Conservation (phyloP, 2,329 filamentous ascomycete genomes). For the Cladosporium halotolerans region DNA sequence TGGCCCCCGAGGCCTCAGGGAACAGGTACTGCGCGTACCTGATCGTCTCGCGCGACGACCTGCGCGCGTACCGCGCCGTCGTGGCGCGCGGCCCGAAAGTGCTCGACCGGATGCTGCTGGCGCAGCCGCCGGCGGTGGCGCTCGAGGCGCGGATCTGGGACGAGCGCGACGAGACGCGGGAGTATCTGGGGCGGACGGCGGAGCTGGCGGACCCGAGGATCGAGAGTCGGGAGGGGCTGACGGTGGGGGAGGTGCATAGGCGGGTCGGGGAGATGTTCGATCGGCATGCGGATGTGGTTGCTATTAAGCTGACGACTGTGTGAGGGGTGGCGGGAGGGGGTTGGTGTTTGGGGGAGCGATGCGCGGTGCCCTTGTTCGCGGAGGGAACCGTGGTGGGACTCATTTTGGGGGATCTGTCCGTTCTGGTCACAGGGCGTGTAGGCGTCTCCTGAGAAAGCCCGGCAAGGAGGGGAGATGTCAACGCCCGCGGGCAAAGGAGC, state of each 20-base stretch:
- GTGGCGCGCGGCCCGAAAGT: slow-evolving; percentile 4
- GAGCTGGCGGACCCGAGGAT: slow-evolving; percentile 15
- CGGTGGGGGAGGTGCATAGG: slow-evolving; percentile 18
- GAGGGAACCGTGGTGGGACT: no score
- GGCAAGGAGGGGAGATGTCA: no score
- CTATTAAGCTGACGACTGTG: slow-evolving; percentile 21
- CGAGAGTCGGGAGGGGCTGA: slow-evolving; percentile 16
- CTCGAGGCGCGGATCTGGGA: slow-evolving; percentile 19
- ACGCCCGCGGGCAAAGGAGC: no score
- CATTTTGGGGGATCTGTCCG: no score
- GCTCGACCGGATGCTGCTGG: slow-evolving; percentile 20
- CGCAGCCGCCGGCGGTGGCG: slow-evolving; percentile 18
- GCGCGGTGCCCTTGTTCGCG: no score
- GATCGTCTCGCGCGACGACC: slow-evolving; percentile 18
- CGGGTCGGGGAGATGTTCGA: slow-evolving; percentile 18
- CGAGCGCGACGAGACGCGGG: slow-evolving; percentile 20
- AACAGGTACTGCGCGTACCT: slow-evolving; percentile 18
- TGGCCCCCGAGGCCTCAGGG: slow-evolving; percentile 12
- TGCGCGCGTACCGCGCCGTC: slow-evolving; percentile 9
- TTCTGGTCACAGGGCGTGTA: no score
- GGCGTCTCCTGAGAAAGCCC: no score
- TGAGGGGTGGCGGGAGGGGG: slow-evolving; percentile 7
- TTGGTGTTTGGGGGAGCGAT: no score
- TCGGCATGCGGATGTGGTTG: slow-evolving; percentile 18
- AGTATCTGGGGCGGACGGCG: slow-evolving; percentile 18